Evolutionary conservation across 257 asterid genomes (phyloP).

Genomic region (Jacaranda mimosifolia): DNA sequence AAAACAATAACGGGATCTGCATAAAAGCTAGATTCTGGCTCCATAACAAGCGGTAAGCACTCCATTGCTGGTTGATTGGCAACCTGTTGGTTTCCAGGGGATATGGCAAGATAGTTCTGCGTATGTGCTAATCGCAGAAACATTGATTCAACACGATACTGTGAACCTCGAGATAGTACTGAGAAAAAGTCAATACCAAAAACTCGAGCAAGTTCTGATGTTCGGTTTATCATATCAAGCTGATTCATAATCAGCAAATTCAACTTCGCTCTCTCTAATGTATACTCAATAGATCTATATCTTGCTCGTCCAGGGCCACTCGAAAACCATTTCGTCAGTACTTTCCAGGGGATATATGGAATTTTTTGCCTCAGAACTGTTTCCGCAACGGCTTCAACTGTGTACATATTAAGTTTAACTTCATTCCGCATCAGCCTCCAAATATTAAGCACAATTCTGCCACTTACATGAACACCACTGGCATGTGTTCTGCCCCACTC

Average conservation of each 20-base stretch:
- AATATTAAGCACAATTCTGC: slow-evolving; percentile 90
- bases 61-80: slow-evolving; percentile 98
- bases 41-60: slow-evolving; percentile 98
- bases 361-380: slow-evolving; percentile 84
- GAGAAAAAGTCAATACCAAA: slow-evolving; percentile 97
- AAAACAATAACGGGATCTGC: slow-evolving; percentile 92
- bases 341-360: slow-evolving; percentile 74
- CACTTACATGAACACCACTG: slow-evolving; percentile 96
- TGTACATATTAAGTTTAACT: slow-evolving; percentile 85
- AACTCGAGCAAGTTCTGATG: slow-evolving; percentile 98
- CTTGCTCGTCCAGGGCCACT: slow-evolving; percentile 92
- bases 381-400: slow-evolving; percentile 88
- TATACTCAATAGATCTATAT: slow-evolving; percentile 75
- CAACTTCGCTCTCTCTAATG: slow-evolving; percentile 76
- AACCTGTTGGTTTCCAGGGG: slow-evolving; percentile 95
- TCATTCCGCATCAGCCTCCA: slow-evolving; percentile 97
- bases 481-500: slow-evolving; percentile 99
- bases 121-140: slow-evolving; percentile 88
- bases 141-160: slow-evolving; percentile 98
- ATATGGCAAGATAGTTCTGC: slow-evolving; percentile 90
- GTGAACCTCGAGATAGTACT: slow-evolving; percentile 95
- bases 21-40: slow-evolving; percentile 94
- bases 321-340: slow-evolving; percentile 82
- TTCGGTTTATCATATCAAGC: slow-evolving; percentile 91
- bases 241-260: slow-evolving; percentile 84